Evolutionary conservation across 257 asterid genomes (phyloP), one percentile per base, ranked within the genome.

Genomic region (Solanum gracilifrons): DNA sequence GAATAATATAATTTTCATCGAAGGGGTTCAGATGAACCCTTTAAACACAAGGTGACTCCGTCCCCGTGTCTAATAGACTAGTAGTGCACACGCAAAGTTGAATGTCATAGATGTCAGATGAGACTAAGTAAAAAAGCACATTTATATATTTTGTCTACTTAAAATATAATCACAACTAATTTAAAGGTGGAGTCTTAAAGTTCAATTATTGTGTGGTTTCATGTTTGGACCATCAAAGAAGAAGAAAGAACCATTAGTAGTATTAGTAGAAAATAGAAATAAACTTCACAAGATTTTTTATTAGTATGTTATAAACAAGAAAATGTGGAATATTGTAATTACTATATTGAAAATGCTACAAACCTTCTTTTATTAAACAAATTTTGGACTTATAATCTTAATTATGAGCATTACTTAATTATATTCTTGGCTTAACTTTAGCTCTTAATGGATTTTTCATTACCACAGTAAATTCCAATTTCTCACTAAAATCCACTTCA

Each of bases 381-480:
- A 18, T 29, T 16, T 48, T 80, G 11, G 31, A 80, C 69, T 27
- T 80, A 3, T 46, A 46, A 46, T 29, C 69, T 48, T 80, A 48
- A 79, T 7, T 55, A 7, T 80, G 66, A 79, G 16, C 72, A 27
- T 58, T 32, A 15, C 25, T 73, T 73, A 72, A 72, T 83, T 89
- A 91, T 74, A 84, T 89, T 91, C 98, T 94, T 84, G 92, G 91
- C 39, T 90, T 93, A 92, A 95, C 87, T 87, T 90, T 93, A 46
- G 98, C 98, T 82, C 95, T 88, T 7, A 95, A 89, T 9, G 96
- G 87, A 80, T 96, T 89, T 91, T 96, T 96, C 99, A 96, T 96
- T 84, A 95, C 96, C 85, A 96, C 97, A 0, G 98, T 95, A 29
- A 96, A 96, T 85, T 93, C 95, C 89, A 90, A 76, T 89, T 93